phyloP scores from a whole-genome alignment of 345 rosid species.

The Kernera saxatilis region DNA sequence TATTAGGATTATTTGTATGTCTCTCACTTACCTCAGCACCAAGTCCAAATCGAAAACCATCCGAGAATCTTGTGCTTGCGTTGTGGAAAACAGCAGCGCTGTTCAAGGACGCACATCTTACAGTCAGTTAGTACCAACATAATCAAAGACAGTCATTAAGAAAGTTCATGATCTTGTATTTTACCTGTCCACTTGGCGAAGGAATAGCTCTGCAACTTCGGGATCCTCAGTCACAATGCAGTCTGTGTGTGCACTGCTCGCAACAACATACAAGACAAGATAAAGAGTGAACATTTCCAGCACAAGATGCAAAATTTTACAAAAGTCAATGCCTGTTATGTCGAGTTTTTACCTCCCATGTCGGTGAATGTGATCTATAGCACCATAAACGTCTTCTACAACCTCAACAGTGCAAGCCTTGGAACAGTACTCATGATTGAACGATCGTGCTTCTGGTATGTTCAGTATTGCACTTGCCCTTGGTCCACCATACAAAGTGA shows the following conservation, averaged over 20 bases:
- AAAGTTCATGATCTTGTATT: background rate
- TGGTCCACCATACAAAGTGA: slow-evolving; percentile 76
- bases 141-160: background rate
- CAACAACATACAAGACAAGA: slow-evolving; percentile 12
- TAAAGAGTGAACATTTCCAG: background rate
- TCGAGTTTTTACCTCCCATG: slow-evolving; percentile 67
- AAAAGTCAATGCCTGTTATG: background rate
- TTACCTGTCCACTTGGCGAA: slow-evolving; percentile 83
- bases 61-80: slow-evolving; percentile 95
- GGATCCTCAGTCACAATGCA: slow-evolving; percentile 76
- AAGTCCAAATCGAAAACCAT: slow-evolving; percentile 94
- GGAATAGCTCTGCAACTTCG: slow-evolving; percentile 71
- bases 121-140: background rate
- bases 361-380: slow-evolving; percentile 80
- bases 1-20: background rate
- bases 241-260: slow-evolving; percentile 87
- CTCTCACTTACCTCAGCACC: slow-evolving; percentile 84
- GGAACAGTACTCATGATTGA: slow-evolving; percentile 83
- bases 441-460: slow-evolving; percentile 53
- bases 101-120: slow-evolving; percentile 21
- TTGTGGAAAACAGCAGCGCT: slow-evolving; percentile 99
- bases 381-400: slow-evolving; percentile 74
- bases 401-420: slow-evolving; percentile 86
- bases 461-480: slow-evolving; percentile 53
- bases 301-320: background rate